Base-by-base conservation (phyloP, 352 stramenopile species). In the Thalassiosira mediterranea region DNA sequence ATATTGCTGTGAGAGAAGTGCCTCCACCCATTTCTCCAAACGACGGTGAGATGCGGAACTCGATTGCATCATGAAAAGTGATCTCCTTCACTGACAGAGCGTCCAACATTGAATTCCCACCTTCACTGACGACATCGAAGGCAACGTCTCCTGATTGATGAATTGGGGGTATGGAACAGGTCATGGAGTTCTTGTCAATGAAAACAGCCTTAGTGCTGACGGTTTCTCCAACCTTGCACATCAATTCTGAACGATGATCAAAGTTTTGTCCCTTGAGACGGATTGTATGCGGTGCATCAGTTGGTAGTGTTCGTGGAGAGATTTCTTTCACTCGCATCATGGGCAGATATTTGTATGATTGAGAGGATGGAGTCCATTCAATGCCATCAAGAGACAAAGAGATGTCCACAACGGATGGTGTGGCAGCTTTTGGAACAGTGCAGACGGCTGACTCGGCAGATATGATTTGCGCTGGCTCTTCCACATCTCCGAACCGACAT, bases 401-500 rank as follows among this genome's bases (percentile, higher is more conserved):
- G 46, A 75, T 17, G 2, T 21, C 48, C 19, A 75, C 65, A 19
- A 40, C 37, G 8, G n/a, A 37, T 1, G 58, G n/a, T 42, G 40
- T 49, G 11, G 29, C 37, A 13, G 3, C 10, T 31, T 59, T 19
- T n/a, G 66, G 66, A 54, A 38, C 34, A 34, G 17, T 1, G 32
- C 66, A 76, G 2, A 15, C 23, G 3, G 60, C 25, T 3, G 21
- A n/a, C 21, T 4, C 13, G 26, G 61, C 56, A 13, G 46, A 54
- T 11, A 19, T 32, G 38, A 54, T 26, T 23, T 44, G 26, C 8
- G 66, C 42, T 23, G 44, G 15, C 25, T 34, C 56, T n/a, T 40
- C 25, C n/a, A 38, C n/a, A 34, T 59, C 47, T 38, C 66, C 66
- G 61, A 76, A 69, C 25, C 26, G 51, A 37, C 66, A 76, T 63